These are phyloP conservation scores for Camellia japonica DNA, from an alignment of 148 eudicot genomes.

Conservation along the genomic window DNA sequence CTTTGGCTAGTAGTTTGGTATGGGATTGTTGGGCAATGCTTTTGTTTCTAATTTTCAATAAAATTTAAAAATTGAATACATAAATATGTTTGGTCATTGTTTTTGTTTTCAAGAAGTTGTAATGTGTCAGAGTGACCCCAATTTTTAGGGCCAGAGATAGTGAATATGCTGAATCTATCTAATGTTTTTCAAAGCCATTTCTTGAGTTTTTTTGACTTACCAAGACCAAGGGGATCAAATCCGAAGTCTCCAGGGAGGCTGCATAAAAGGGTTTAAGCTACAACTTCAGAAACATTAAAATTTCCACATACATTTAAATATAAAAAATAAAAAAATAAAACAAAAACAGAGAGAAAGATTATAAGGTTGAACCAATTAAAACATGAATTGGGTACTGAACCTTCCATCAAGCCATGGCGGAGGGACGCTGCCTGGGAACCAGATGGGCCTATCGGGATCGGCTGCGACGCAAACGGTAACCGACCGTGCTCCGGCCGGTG, in stretches of 20 bases:
- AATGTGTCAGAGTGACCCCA: no score
- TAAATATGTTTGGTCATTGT: no score
- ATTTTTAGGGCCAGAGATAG: no score
- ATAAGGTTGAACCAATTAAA: no score
- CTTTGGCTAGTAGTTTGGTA: not conserved
- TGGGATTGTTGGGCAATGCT: no score
- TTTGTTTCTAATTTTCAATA: no score
- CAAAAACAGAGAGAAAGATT: not conserved
- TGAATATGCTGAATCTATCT: no score
- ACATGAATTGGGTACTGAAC: conserved; percentile 21
- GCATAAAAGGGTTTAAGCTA: conserved; percentile 24
- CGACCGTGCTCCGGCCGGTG: conserved; percentile 36
- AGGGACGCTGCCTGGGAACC: conserved; percentile 99
- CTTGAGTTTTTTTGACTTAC: conserved; percentile 30
- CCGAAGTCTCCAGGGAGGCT: conserved; percentile 99
- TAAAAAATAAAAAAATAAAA: not conserved
- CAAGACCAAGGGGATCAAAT: conserved; percentile 96
- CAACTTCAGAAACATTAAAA: not conserved
- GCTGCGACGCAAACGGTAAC: conserved; percentile 52
- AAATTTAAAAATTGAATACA: no score
- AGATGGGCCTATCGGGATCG: conserved; percentile 85
- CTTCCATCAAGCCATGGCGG: conserved; percentile 98
- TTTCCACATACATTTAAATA: not conserved
- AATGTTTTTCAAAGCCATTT: not conserved
- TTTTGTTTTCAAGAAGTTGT: no score